Evolutionary conservation across 768 basidiomycete genomes (phyloP), one percentile per base, ranked within the genome.

Genomic region (Tremella mesenterica): DNA sequence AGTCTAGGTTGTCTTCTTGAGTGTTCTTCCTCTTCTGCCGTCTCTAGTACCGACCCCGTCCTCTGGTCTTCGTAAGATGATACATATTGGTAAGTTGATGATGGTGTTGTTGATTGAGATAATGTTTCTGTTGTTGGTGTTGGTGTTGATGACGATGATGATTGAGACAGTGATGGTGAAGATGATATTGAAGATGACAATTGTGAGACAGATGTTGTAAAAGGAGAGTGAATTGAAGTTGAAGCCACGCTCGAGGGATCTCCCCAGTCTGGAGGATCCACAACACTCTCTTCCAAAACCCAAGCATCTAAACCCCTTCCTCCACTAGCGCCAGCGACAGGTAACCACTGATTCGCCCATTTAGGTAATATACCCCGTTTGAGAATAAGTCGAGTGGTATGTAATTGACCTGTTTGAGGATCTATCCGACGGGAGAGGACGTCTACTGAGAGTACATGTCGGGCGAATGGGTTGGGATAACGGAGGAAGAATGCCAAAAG

Each of bases 251-350:
- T 26, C 21, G 44, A 27, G 14, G 21, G 21, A 27, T 23, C 44
- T 16, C 21, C 18, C 44, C 20, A 46, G 27, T 84, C 86, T 50
- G 83, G 76, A 3, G 87, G 84, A 74, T 95, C 88, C 6, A 96
- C 88, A 67, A 93, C 87, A 62, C 85, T 93, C 77, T 92, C 86
- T 73, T 97, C 92, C 54, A 97, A 75, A 44, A 95, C 83, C 92
- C 90, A 97, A 2, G 85, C 85, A 73, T 95, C 92, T 29, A 88
- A 30, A 8, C 69, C 83, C 61, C 88, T 81, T 1, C 82, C 81
- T 28, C 90, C 76, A 56, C 52, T 48, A 23, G 39, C 38, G 3
- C 54, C 57, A 4, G 59, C 55, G 25, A 44, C 38, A 14, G 67
- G 67, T 38, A 96, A 84, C 52, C 85, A 85, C 68, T 81, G 79